Evolutionary conservation across 1,139 yeast genomes (phyloP), one percentile per base, ranked within the genome.

Genomic region (Yamadazyma jaroonii): DNA sequence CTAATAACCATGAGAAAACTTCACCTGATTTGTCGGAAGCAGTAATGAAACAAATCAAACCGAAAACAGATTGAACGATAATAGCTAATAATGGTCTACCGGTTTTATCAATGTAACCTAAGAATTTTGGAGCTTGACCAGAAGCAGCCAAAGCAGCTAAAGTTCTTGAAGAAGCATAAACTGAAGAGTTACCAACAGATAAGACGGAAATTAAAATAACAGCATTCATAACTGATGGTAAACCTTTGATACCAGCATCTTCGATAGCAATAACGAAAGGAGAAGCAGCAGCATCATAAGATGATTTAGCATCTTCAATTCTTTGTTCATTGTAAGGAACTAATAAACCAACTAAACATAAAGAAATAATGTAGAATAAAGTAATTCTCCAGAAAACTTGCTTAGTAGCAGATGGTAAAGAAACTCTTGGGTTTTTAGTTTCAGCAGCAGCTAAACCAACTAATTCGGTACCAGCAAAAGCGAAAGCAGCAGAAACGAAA

Each of bases 1-100:
- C 86, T 56, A 86, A 67, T 53, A 88, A 67, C 96, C 96, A 88
- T 48, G 67, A 69, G 61, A 88, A 88, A 10, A 87, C 86, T 24
- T 68, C 73, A 44, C 74, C 79, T 58, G 84, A 78, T 40, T 80
- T 67, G 15, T 72, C 60, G 34, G 83, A 74, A 25, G 94, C 87
- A 25, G 88, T 88, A 44, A 84, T 67, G 64, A 80, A 87, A 47
- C 47, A 47, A 41, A 87, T 69, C 28, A 84, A 67, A 29, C 94
- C 96, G 54, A 81, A 63, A 26, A 67, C 46, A 35, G 77, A 62
- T 31, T 86, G 79, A 35, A 75, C 61, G 9, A 70, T 57, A 52
- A 84, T 76, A 29, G 86, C 90, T 36, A 74, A 76, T 36, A 83
- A 64, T 28, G 95, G 95, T 61, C 94, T 76, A 44, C 90, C 92